Percentiles rank a stretch among this genome's conserved stretches.
phyloP scores from a whole-genome alignment of 495 filamentous ascomycete species.

The Podospora bellae-mahoneyi region DNA sequence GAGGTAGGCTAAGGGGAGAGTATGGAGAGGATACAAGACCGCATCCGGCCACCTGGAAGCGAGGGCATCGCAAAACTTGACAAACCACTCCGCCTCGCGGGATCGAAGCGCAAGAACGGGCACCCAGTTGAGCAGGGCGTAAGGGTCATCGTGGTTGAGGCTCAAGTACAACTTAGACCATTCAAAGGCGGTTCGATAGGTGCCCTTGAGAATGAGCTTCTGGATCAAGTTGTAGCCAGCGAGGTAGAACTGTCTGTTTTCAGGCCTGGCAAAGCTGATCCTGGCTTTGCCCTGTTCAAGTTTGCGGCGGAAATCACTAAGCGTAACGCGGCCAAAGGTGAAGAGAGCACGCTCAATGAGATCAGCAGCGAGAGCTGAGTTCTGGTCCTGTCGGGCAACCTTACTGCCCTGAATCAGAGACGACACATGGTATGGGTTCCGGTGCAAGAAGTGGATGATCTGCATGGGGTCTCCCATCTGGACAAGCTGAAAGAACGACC shows the following conservation, averaged over 20 bases:
- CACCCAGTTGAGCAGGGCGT: constrained; percentile 70
- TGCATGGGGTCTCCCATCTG: constrained; percentile 75
- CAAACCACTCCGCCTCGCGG: constrained; percentile 68
- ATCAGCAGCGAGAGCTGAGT: constrained; percentile 79
- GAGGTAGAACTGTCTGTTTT: constrained; percentile 91
- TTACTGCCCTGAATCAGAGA: constrained; percentile 90
- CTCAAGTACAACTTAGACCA: constrained; percentile 83
- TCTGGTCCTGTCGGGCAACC: constrained; percentile 83
- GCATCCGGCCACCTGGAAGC: constrained; percentile 48
- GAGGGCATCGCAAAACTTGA: constrained; percentile 63
- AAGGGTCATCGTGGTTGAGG: constrained; percentile 78
- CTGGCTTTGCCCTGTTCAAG: constrained; percentile 76
- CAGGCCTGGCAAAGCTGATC: constrained; percentile 71
- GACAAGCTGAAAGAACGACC: constrained; percentile 72
- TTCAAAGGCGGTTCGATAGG: constrained; percentile 86
- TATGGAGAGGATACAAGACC: constrained; percentile 61
- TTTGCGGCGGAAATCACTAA: constrained; percentile 70
- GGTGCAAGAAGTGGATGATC: constrained; percentile 44
- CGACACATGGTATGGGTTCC: constrained; percentile 78
- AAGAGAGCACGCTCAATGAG: constrained; percentile 90
- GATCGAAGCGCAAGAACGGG: constrained; percentile 82
- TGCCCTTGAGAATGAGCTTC: constrained; percentile 83
- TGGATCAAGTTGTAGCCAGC: constrained; percentile 83
- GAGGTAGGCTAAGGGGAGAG: constrained; percentile 66
- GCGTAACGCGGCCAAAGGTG: constrained; percentile 80